Evolutionary conservation across 148 eudicot genomes (phyloP), one percentile per base, ranked within the genome.

Genomic region (Persicaria tinctoria): DNA sequence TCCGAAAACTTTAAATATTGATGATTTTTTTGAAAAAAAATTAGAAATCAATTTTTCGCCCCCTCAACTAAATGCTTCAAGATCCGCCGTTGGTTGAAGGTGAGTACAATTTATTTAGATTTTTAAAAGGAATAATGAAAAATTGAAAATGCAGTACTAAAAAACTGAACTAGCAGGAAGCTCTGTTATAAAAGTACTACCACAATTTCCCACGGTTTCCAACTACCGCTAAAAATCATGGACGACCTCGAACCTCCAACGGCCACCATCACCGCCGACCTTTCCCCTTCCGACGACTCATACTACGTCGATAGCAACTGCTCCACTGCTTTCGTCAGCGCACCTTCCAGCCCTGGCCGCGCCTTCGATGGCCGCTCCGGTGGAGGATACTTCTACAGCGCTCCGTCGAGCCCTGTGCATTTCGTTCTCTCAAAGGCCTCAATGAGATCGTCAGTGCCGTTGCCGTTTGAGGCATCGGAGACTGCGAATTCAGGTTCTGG

Each of bases 401-500:
- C 97, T 1, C 98, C 98, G 6, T 73, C 98, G 0, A 86, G 91
- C 46, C 98, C 98, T 48, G 88, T 86, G 88, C 98, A 93, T 77
- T 84, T 77, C 76, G 63, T 86, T 38, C 81, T 87, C 23, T 76
- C 86, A 62, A 18, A 76, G 13, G 16, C 83, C 18, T 48, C 86
- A 13, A 2, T 60, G 13, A 74, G 62, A 23, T 75, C 80, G 4
- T 27, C 76, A 0, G 75, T 81, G 8, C 84, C 83, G 38, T 20
- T 77, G 10, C 46, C 59, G 0, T 72, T 77, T 66, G 83, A 76
- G 51, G 80, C 86, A 2, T 78, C 81, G 18, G 74, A 82, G 32
- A 27, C 71, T 6, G 57, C n/a, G 44, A 63, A 10, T 9, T 8
- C 66, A 8, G 66, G 66, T 48, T 60, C 75, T 2, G 73, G 69